phyloP scores from a whole-genome alignment of 2,329 filamentous ascomycete genomes.

The Teratosphaeriaceae sp. region DNA sequence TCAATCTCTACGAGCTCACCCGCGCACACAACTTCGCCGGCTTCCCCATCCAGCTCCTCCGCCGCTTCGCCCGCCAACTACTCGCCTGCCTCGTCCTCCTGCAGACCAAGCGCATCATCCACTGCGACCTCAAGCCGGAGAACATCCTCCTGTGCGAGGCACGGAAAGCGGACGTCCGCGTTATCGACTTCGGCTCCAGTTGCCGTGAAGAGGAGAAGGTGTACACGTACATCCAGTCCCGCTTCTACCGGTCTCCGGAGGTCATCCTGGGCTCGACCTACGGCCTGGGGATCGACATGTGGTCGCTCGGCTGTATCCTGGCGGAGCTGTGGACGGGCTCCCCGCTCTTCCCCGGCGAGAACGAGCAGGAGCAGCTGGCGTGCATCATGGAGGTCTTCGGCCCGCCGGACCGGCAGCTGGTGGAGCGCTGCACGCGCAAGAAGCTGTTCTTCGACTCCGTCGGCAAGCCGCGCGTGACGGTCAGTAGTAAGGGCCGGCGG shows the following conservation, averaged over 20 bases:
- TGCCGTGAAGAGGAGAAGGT: slow-evolving; percentile 99
- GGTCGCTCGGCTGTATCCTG: slow-evolving; percentile 96
- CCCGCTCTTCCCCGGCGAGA: slow-evolving; percentile 96
- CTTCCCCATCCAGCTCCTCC: slow-evolving; percentile 89
- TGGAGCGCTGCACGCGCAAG: slow-evolving; percentile 94
- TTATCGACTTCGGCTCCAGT: slow-evolving; percentile 96
- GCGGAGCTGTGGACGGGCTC: slow-evolving; percentile 94
- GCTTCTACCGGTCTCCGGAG: slow-evolving; percentile 96
- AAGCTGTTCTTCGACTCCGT: slow-evolving; percentile 98
- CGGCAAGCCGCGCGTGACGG: slow-evolving; percentile 89
- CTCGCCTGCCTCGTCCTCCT: slow-evolving; percentile 85
- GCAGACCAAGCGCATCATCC: slow-evolving; percentile 94
- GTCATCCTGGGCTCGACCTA: slow-evolving; percentile 98
- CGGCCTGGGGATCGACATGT: slow-evolving; percentile 98
- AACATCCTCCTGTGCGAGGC: slow-evolving; percentile 96
- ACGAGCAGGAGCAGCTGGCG: slow-evolving; percentile 95
- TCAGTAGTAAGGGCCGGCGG: slow-evolving; percentile 88
- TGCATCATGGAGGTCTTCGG: slow-evolving; percentile 99
- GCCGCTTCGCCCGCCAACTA: slow-evolving; percentile 95
- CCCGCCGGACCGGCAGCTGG: slow-evolving; percentile 92
- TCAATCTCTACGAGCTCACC: slow-evolving; percentile 97
- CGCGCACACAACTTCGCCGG: slow-evolving; percentile 99
- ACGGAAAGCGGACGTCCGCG: slow-evolving; percentile 90
- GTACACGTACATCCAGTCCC: slow-evolving; percentile 97
- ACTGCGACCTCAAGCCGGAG: slow-evolving; percentile 96